These are phyloP conservation scores for Casuarina equisetifolia DNA, from an alignment of 306 rosid species.

Conservation along the genomic window DNA sequence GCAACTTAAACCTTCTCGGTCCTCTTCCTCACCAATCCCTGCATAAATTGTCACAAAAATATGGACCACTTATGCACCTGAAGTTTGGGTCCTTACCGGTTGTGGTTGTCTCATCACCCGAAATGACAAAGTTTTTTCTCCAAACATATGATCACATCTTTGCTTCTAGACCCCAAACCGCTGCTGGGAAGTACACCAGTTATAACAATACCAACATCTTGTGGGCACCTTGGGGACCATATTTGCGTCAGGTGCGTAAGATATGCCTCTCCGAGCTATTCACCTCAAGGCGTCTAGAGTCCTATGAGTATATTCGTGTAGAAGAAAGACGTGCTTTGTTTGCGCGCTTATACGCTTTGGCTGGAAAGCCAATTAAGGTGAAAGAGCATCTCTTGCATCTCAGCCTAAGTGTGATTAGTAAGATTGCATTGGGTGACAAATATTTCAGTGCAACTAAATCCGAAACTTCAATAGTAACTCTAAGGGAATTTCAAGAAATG, in stretches of 20 bases:
- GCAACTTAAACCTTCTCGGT: conserved; percentile 42
- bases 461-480: conserved; percentile 17
- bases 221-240: conserved; percentile 44
- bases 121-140: conserved; percentile 31
- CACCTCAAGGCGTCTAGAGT: conserved; percentile 28
- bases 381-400: conserved; percentile 27
- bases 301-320: conserved; percentile 34
- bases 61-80: conserved; percentile 45
- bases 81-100: conserved; percentile 41
- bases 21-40: conserved; percentile 45
- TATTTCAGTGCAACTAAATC: conserved; percentile 22
- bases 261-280: conserved; percentile 41
- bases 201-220: conserved; percentile 36
- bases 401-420: conserved; percentile 41
- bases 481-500: conserved; percentile 38
- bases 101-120: conserved; percentile 42
- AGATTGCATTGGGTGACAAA: conserved; percentile 43
- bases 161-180: conserved; percentile 44
- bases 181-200: conserved; percentile 39
- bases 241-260: conserved; percentile 47
- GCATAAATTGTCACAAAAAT: conserved; percentile 40
- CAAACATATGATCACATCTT: conserved; percentile 34
- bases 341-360: conserved; percentile 15
- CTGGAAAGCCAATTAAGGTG: conserved; percentile 29
- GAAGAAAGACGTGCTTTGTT: conserved; percentile 33